Evolutionary conservation across 1,284 basidiomycete species (phyloP), one percentile per base, ranked within the genome.

Genomic region (Marasmius fiardii): DNA sequence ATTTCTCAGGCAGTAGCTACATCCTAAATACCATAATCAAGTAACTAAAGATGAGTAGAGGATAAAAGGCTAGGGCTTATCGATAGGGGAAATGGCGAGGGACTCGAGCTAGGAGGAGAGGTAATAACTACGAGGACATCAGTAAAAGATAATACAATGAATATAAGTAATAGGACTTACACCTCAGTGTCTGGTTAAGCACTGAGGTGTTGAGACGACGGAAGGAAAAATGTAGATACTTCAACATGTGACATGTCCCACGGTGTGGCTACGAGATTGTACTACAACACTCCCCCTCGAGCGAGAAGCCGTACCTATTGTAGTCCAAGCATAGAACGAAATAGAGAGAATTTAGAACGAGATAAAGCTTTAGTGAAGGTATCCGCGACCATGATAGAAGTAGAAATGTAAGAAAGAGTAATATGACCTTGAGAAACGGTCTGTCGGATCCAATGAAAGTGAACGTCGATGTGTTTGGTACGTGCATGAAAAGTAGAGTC

Each of bases 401-500:
- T 51, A 24, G 33, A 3, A 51, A 55, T 55, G 18, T 51, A 43
- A 18, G 14, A 4, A n/a, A 51, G 16, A 5, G 10, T 16, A 31
- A 43, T 43, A 8, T 43, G 18, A 23, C 49, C n/a, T 4, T 43
- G 24, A 20, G 39, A 45, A 28, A 55, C 54, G 12, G 10, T 12
- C 41, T 55, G 11, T 8, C 48, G 37, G 16, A 51, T 26, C 23
- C 21, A 51, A 18, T 55, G 48, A 21, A 51, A 55, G 2, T 26
- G 37, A 35, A 43, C 28, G 26, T 55, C 35, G 21, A 55, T 50
- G 37, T 51, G 48, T 33, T 55, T 55, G 14, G 48, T 43, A 2
- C 28, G n/a, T 16, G 26, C 28, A 18, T 55, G 54, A 24, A 43
- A 51, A 24, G 47, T 43, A 8, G 54, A 2, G 51, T 55, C 35